Base-by-base conservation (phyloP, 2,329 filamentous ascomycete species). In the Fusarium fujikuroi region DNA sequence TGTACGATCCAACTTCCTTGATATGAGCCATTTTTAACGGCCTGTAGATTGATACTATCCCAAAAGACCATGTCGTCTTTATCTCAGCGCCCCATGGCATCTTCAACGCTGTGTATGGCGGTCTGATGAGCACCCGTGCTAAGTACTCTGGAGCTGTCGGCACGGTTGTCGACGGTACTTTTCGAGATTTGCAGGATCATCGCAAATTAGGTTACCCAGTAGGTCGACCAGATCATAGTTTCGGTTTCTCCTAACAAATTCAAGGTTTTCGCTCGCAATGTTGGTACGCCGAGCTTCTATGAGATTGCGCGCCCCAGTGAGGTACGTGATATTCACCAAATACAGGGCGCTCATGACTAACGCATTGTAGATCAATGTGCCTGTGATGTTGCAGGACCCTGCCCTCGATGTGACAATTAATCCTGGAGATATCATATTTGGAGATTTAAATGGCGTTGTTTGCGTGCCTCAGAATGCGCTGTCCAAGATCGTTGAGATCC, bases 111-210 rank as follows among this genome's bases (percentile, higher is more conserved):
- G 66, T 69, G 2, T 74, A 74, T 11, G 70, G 72, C 0, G 72
- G 72, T 7, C 15, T 74, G 3, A 73, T 74, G 72, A 65, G 63
- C 15, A 47, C 69, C 4, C 53, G 72, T 2, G 72, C 72, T 0
- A 71, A 69, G 30, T 54, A 63, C 18, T 62, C 63, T 2, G 70
- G 50, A 8, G 70, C 70, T 0, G 28, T 36, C 0, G 72, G 72
- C 10, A 69, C 70, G 0, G 42, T 73, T 12, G 49, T 74, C 3
- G 70, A 74, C 7, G 72, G 72, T 2, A 66, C 40, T 0, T 43
- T 74, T 12, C 36, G 72, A 25, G 72, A 74, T n/a, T 43, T 73
- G 7, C 72, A 74, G 25, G 70, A 74, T 16, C 72, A 74, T 23
- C 60, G 67, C 21, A 65, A 63, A n/a, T 43, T 71, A 1, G 34